Conservation (phyloP, 805 yeast genomes). For the Candida railenensis region DNA sequence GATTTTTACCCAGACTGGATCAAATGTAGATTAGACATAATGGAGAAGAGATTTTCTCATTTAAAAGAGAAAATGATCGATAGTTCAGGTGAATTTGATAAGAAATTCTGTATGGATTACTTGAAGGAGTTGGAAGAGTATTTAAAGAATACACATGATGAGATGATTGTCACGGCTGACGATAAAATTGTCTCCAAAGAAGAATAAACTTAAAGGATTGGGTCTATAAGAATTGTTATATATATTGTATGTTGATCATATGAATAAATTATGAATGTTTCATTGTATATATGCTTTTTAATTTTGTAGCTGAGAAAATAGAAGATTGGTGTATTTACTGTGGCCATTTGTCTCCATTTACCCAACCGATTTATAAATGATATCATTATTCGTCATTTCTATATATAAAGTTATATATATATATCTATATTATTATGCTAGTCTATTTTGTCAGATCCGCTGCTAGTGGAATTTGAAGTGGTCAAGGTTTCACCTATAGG, state of each 20-base stretch:
- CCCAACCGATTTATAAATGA: too few relatives aligned
- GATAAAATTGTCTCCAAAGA: too few relatives aligned
- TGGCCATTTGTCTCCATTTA: too few relatives aligned
- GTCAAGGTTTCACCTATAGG: conserved; percentile 9
- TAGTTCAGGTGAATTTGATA: conserved; percentile 22
- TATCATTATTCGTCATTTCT: not conserved
- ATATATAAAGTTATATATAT: not conserved
- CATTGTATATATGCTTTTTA: not conserved
- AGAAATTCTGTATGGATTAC: conserved; percentile 18
- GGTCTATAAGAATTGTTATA: too few relatives aligned
- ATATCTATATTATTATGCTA: conserved; percentile 10
- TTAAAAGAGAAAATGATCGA: conserved; percentile 15
- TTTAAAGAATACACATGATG: conserved; percentile 20
- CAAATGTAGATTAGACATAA: conserved; percentile 24
- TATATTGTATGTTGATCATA: not conserved
- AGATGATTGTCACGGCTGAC: conserved; percentile 20
- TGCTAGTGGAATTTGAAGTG: conserved; percentile 18
- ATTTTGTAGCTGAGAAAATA: too few relatives aligned
- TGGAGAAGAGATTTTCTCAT: conserved; percentile 23
- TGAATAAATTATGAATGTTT: not conserved
- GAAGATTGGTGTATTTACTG: too few relatives aligned
- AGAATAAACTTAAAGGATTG: too few relatives aligned
- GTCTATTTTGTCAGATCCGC: conserved; percentile 26
- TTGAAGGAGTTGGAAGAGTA: conserved; percentile 23
- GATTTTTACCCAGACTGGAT: conserved; percentile 41